These are phyloP conservation scores for Verbena officinalis DNA, from an alignment of 257 asterid genomes.

Conservation along the genomic window DNA sequence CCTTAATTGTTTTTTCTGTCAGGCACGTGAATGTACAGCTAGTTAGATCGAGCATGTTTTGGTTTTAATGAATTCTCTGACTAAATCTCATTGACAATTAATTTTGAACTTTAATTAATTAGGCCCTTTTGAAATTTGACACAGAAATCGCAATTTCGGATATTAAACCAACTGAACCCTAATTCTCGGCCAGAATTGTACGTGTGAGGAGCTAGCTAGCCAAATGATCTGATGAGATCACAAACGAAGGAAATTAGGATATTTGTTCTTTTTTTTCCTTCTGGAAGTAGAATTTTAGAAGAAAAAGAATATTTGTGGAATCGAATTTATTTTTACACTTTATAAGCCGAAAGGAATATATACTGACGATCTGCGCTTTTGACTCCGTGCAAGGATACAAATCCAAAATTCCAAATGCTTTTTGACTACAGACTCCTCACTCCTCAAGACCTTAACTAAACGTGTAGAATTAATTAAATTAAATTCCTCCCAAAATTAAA, in stretches of 20 bases:
- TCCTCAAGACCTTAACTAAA: constrained; percentile 9
- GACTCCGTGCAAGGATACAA: constrained; percentile 28
- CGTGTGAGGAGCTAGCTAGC: no score
- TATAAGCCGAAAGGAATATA: constrained; percentile 36
- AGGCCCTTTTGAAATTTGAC: no score
- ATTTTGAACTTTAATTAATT: no score
- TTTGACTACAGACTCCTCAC: constrained; percentile 5
- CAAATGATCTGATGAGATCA: constrained; percentile 23
- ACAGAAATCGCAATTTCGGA: no score
- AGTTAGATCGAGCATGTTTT: no score
- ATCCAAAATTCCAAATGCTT: constrained; percentile 4
- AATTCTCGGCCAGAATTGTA: no score
- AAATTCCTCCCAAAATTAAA: background rate
- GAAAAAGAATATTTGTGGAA: no score
- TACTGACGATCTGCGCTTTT: constrained; percentile 25
- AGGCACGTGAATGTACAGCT: background rate
- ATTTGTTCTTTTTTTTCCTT: constrained; percentile 26
- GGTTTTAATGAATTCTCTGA: no score
- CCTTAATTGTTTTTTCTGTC: background rate
- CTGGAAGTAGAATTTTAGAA: no score
- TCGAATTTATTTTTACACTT: constrained; percentile 25
- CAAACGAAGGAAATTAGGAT: no score
- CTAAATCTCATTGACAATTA: no score
- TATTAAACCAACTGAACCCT: no score
- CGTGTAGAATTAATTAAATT: background rate